A percentile compares a stretch with the other conserved stretches of the same genome.
Conservation (phyloP, 1,139 yeast genomes). For the Magnusiomyces clavatus region DNA sequence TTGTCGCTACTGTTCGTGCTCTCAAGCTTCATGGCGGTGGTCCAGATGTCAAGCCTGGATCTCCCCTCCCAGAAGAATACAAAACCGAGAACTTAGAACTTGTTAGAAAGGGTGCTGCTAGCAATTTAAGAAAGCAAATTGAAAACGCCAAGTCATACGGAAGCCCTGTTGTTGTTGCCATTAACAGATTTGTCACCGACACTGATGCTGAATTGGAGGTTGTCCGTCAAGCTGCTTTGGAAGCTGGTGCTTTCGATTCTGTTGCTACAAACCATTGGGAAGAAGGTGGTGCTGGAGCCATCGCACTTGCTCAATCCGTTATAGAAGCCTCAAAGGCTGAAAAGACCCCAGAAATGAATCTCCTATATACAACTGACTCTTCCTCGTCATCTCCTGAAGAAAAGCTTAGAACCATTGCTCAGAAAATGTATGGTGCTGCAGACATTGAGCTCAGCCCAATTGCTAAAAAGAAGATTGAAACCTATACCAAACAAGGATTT, state of each 20-base stretch:
- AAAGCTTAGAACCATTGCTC: constrained; percentile 76
- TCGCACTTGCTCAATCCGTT: constrained; percentile 79
- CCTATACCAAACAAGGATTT: constrained; percentile 84
- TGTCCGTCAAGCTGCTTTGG: constrained; percentile 73
- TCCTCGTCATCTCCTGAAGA: constrained; percentile 58
- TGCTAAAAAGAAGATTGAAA: constrained; percentile 76
- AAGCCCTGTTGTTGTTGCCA: constrained; percentile 92
- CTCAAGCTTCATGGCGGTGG: constrained; percentile 98
- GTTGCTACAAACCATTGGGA: constrained; percentile 97
- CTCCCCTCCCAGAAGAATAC: constrained; percentile 81
- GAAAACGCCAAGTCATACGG: constrained; percentile 80
- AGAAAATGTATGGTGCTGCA: constrained; percentile 90
- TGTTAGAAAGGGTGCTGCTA: constrained; percentile 71
- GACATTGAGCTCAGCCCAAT: constrained; percentile 79
- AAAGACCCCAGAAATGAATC: constrained; percentile 48
- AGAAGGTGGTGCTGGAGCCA: constrained; percentile 94
- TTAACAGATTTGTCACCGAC: constrained; percentile 85
- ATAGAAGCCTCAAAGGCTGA: constrained; percentile 53
- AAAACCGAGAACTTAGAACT: constrained; percentile 79
- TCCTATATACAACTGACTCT: constrained; percentile 63
- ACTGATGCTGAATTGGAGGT: constrained; percentile 75
- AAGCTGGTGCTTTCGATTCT: constrained; percentile 95
- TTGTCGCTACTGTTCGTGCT: constrained; percentile 97
- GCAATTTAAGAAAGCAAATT: constrained; percentile 84
- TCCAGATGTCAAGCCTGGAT: constrained; percentile 95